phyloP scores from a whole-genome alignment of 2,329 filamentous ascomycete species.

The Sclerotinia trifoliorum region DNA sequence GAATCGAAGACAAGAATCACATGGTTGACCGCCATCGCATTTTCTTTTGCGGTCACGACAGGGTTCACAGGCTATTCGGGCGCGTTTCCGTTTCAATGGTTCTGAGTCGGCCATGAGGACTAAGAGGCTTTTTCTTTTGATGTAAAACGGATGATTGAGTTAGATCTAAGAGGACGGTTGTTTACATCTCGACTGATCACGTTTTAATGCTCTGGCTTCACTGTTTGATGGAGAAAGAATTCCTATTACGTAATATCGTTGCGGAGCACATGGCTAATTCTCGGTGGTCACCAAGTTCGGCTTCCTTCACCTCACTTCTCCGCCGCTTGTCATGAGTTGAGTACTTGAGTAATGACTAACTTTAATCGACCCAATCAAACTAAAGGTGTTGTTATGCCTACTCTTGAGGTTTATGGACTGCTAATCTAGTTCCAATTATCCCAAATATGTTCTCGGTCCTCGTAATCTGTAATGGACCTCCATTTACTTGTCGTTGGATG shows the following conservation, averaged over 20 bases:
- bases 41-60: conserved; percentile 18
- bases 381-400: no score
- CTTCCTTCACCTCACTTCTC: not conserved
- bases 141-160: not conserved
- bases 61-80: conserved; percentile 19
- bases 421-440: no score
- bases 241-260: not conserved
- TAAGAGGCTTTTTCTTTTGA: not conserved
- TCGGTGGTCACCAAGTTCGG: not conserved
- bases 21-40: conserved; percentile 15
- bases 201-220: not conserved
- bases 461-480: no score
- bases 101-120: not conserved
- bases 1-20: conserved; percentile 12
- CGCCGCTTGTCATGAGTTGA: not conserved
- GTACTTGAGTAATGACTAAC: not conserved
- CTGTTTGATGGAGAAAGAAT: not conserved
- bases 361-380: not conserved
- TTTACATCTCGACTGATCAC: not conserved
- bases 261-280: not conserved
- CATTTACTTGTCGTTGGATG: not conserved
- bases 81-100: conserved; percentile 13
- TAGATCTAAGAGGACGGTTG: not conserved
- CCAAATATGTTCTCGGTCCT: not conserved
- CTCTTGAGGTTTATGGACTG: no score